Evolutionary conservation across 73 alveolate genomes (phyloP).

Genomic region (Tetrahymena borealis): DNA sequence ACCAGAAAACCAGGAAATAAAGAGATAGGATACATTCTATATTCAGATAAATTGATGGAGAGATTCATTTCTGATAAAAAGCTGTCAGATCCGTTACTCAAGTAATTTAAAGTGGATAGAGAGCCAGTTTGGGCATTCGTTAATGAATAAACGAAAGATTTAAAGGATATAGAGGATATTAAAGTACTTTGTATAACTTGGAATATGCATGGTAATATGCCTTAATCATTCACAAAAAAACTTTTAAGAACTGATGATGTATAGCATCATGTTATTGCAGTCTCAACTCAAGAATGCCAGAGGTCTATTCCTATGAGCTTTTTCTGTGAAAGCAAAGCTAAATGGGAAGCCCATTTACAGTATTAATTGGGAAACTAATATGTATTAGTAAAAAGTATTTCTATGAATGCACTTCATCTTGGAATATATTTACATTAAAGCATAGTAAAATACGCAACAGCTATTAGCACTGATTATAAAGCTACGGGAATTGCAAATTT

Average conservation of each 20-base stretch:
- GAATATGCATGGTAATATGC: slow-evolving; percentile 72
- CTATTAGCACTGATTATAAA: slow-evolving; percentile 56
- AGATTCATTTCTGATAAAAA: neutral
- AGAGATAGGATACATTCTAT: neutral
- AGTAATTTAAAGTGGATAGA: neutral
- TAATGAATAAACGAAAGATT: neutral
- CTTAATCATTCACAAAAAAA: slow-evolving; percentile 18
- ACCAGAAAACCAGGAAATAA: neutral
- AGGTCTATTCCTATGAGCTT: slow-evolving; percentile 76
- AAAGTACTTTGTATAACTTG: slow-evolving; percentile 59
- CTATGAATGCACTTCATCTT: slow-evolving; percentile 81
- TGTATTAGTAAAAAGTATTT: slow-evolving; percentile 51
- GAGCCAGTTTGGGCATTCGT: neutral
- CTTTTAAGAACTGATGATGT: slow-evolving; percentile 47
- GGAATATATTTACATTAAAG: slow-evolving; percentile 55
- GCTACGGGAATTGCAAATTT: slow-evolving; percentile 78
- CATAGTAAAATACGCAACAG: slow-evolving; percentile 51
- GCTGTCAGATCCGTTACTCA: neutral
- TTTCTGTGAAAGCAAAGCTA: slow-evolving; percentile 54
- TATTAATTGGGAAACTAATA: slow-evolving; percentile 60
- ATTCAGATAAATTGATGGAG: slow-evolving; percentile 2
- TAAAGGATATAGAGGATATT: neutral
- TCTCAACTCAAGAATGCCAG: slow-evolving; percentile 87
- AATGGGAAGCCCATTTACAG: slow-evolving; percentile 60
- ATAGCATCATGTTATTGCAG: slow-evolving; percentile 70